Conservation (phyloP, 306 rosid genomes). For the Hippophae rhamnoides region DNA sequence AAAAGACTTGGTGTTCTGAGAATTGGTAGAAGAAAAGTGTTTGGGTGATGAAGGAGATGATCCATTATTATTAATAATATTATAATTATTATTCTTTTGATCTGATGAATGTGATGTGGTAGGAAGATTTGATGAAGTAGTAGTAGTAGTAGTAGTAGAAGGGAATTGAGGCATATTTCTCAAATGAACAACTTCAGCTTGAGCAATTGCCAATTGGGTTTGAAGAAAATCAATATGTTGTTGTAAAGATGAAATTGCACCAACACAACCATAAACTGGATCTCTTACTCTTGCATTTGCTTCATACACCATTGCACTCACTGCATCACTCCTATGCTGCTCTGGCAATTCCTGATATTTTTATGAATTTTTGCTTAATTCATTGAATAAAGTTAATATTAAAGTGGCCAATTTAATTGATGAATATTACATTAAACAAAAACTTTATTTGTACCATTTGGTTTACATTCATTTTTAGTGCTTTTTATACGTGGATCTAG, state of each 20-base stretch:
- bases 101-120: no score
- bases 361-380: no score
- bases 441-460: no score
- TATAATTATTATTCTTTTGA: no score
- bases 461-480: no score
- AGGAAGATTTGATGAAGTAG: background rate
- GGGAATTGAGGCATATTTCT: slow-evolving; percentile 33
- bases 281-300: slow-evolving; percentile 85
- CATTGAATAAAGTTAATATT: no score
- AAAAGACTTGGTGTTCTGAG: slow-evolving; percentile 46
- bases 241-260: slow-evolving; percentile 84
- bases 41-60: slow-evolving; percentile 16
- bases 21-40: slow-evolving; percentile 15
- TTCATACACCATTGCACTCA: slow-evolving; percentile 91
- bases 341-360: slow-evolving; percentile 62
- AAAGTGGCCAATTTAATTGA: no score
- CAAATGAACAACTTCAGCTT: slow-evolving; percentile 75
- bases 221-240: slow-evolving; percentile 76
- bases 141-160: slow-evolving; percentile 9
- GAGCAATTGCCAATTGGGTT: slow-evolving; percentile 66
- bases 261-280: slow-evolving; percentile 91
- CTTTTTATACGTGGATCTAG: no score
- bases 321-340: slow-evolving; percentile 78
- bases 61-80: background rate
- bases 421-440: no score